Base-by-base conservation (phyloP, 179 eudicot genomes). In the Beta lomatogona region DNA sequence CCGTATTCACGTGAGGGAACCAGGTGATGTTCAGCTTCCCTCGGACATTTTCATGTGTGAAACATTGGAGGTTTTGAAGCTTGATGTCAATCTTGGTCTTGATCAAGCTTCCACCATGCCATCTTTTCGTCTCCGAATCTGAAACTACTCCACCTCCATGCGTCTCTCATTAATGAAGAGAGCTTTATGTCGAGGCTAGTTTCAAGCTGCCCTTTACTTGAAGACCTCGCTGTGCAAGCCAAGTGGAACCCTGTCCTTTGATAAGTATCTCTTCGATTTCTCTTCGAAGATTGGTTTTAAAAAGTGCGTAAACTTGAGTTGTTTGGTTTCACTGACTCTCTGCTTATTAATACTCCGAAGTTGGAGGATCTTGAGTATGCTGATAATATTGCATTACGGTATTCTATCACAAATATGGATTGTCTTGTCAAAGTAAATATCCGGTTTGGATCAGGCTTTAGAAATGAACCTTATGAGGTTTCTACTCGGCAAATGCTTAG, bases 21-120 rank as follows among this genome's bases (percentile, higher is more conserved):
- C 18, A 3, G 41, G 59, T 18, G 21, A 72, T 25, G 28, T 25
- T 25, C 28, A 25, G 59, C 41, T 72, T 16, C 76, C 76, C 7
- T 3, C 16, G 3, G 59, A 10, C 3, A 21, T 72, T 52, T 72
- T 72, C 59, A 7, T 4, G 4, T 50, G 76, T 22, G 14, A 50
- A 9, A 72, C 76, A 5, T 72, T 72, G 60, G 76, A 72, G 76
- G 4, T 13, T 36, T 72, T 72, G 59, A 72, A 50, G 58, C 75
- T 72, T 10, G 75, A 72, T 52, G 41, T 22, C 14, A 50, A 50
- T 10, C 58, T 72, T 52, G 75, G 31, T 72, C 36, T 72, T 72
- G 59, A 72, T 65, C 63, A 58, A 58, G 63, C 19, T 58, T 58
- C 21, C 8, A 18, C 63, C 63, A 15, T 18, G 21, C 21, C 21